Evolutionary conservation across 2,329 filamentous ascomycete species (phyloP).

Genomic region (Diaporthe vexans): DNA sequence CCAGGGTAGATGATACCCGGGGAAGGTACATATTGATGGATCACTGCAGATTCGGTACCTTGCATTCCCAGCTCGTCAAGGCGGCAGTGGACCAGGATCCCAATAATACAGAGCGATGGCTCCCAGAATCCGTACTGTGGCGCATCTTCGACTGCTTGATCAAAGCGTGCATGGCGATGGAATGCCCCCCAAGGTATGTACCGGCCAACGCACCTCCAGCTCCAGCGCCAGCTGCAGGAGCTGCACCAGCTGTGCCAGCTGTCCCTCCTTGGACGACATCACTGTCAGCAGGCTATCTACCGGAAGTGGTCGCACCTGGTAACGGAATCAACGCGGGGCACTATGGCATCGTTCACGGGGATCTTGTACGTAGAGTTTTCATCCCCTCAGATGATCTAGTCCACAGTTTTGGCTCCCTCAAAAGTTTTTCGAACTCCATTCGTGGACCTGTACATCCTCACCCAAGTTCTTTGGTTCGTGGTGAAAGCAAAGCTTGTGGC

Average conservation of each 20-base stretch:
- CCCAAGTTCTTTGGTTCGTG: too few species aligned
- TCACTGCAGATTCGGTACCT: conserved; percentile 20
- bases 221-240: too few species aligned
- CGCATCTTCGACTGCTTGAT: conserved; percentile 42
- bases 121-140: conserved; percentile 40
- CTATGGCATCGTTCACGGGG: conserved; percentile 12
- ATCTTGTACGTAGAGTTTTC: neutral
- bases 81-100: neutral
- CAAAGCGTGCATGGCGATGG: conserved; percentile 42
- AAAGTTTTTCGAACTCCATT: neutral
- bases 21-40: conserved; percentile 14
- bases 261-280: neutral
- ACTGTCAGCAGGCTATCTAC: neutral
- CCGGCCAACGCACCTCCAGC: neutral
- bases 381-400: neutral
- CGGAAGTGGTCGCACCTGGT: neutral
- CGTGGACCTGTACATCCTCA: neutral
- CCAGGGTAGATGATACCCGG: neutral
- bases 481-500: too few species aligned
- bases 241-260: neutral
- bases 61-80: neutral
- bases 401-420: neutral
- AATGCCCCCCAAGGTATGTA: conserved; percentile 38
- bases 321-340: neutral
- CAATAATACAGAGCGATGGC: neutral